A percentile compares a stretch with the other conserved stretches of the same genome.
These are phyloP conservation scores for Pleurotus tuoliensis DNA, from an alignment of 768 basidiomycete species.

Conservation along the genomic window DNA sequence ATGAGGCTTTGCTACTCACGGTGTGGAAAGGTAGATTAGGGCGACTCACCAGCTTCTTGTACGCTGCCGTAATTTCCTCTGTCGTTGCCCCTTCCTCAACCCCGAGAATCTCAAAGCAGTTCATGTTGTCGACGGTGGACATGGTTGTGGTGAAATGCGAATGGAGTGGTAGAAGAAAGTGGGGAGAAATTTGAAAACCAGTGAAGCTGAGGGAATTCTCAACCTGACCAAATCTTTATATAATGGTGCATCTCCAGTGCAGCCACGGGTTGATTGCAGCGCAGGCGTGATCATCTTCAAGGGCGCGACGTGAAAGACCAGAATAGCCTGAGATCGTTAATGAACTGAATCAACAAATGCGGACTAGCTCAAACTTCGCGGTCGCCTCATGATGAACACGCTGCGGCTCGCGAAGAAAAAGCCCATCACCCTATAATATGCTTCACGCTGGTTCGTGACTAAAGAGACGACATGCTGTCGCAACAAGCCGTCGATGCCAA, in stretches of 20 bases:
- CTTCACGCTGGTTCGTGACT: slow-evolving; percentile 5
- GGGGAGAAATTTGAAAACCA: slow-evolving; percentile 2
- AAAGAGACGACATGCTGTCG: neutral
- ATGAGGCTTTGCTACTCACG: neutral
- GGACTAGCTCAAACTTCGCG: slow-evolving; percentile 5
- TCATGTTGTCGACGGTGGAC: slow-evolving; percentile 14
- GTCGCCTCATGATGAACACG: slow-evolving; percentile 8
- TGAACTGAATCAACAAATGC: slow-evolving; percentile 6
- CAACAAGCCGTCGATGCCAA: neutral
- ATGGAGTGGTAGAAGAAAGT: neutral
- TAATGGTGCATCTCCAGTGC: neutral
- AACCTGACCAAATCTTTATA: slow-evolving; percentile 9
- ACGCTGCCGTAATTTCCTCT: slow-evolving; percentile 48
- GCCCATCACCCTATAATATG: slow-evolving; percentile 7
- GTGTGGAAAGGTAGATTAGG: neutral
- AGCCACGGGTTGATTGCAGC: slow-evolving; percentile 6
- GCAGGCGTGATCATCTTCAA: slow-evolving; percentile 4
- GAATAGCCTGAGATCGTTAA: slow-evolving; percentile 4
- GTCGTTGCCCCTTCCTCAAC: slow-evolving; percentile 40
- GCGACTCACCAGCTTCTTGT: slow-evolving; percentile 47
- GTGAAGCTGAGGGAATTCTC: slow-evolving; percentile 2
- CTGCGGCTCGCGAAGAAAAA: slow-evolving; percentile 4
- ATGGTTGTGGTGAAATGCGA: neutral
- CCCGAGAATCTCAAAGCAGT: slow-evolving; percentile 36
- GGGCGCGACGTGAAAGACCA: slow-evolving; percentile 7